phyloP scores from a whole-genome alignment of 1,139 yeast species.

The Yamadazyma epiphylla region DNA sequence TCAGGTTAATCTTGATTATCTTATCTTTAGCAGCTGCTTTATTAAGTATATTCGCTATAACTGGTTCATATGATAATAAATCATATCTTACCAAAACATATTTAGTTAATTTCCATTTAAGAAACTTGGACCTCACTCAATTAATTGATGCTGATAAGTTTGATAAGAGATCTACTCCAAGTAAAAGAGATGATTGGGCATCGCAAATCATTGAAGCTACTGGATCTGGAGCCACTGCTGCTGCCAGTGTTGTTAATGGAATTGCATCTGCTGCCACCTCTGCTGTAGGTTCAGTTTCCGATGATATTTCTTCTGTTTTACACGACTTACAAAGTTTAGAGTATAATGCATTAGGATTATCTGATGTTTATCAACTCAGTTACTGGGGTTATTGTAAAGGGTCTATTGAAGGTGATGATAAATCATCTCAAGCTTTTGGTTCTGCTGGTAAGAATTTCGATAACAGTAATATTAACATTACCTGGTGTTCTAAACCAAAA shows the following conservation, averaged over 20 bases:
- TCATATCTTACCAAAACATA: slow-evolving; percentile 34
- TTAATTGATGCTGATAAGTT: slow-evolving; percentile 18
- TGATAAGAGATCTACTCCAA: slow-evolving; percentile 7
- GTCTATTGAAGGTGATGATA: slow-evolving; percentile 10
- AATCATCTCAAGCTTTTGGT: slow-evolving; percentile 6
- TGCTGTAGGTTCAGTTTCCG: slow-evolving; percentile 5
- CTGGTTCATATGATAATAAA: slow-evolving; percentile 40
- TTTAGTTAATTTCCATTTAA: slow-evolving; percentile 35
- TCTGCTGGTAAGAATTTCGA: slow-evolving; percentile 15
- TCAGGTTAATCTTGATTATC: slow-evolving; percentile 31
- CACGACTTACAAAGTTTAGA: slow-evolving; percentile 11
- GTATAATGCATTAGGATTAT: slow-evolving; percentile 44
- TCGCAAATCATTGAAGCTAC: slow-evolving; percentile 13
- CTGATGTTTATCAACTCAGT: slow-evolving; percentile 61
- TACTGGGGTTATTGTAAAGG: slow-evolving; percentile 79
- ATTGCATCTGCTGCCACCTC: slow-evolving; percentile 5
- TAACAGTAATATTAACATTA: slow-evolving; percentile 37
- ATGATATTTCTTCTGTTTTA: slow-evolving; percentile 12
- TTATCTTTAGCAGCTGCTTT: slow-evolving; percentile 32
- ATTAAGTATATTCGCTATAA: slow-evolving; percentile 36
- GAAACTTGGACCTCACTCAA: slow-evolving; percentile 28
- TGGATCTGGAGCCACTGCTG: slow-evolving; percentile 7
- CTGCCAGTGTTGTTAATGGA: slow-evolving; percentile 2
- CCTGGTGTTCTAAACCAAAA: slow-evolving; percentile 54
- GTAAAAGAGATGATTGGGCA: slow-evolving; percentile 14